A percentile compares a stretch with the other conserved stretches of the same genome.
These are phyloP conservation scores for Tuber magnatum DNA, from an alignment of 495 filamentous ascomycete species.

Conservation along the genomic window DNA sequence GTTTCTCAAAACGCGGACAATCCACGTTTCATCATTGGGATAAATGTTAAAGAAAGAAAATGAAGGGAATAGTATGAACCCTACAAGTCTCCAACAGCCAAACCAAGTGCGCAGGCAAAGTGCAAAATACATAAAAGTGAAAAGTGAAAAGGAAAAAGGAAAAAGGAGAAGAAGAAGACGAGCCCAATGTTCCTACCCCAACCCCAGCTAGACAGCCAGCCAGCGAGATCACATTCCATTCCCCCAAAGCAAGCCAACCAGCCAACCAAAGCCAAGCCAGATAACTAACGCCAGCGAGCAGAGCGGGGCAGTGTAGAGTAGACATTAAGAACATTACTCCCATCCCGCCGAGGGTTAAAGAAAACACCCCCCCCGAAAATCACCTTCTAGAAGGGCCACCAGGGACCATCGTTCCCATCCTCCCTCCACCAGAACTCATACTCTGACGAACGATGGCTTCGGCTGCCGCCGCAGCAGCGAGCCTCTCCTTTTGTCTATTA, in stretches of 20 bases:
- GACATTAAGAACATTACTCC: background rate
- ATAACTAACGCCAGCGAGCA: background rate
- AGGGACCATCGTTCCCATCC: conserved; percentile 40
- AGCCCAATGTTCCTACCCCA: background rate
- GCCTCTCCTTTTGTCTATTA: conserved; percentile 84
- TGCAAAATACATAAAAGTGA: too few species aligned
- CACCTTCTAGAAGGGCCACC: conserved; percentile 8
- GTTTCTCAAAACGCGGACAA: background rate
- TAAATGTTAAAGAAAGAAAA: background rate
- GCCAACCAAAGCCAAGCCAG: background rate
- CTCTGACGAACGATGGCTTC: conserved; percentile 94
- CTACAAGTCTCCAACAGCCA: too few species aligned
- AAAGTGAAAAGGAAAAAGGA: too few species aligned
- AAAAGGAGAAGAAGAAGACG: background rate
- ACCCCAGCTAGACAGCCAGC: background rate
- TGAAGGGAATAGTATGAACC: background rate
- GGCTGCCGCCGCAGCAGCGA: conserved; percentile 81
- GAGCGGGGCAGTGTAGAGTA: background rate
- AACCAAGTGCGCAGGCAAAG: background rate
- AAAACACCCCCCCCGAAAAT: background rate
- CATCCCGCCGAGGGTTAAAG: background rate
- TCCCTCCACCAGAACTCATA: conserved; percentile 61
- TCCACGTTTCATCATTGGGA: background rate
- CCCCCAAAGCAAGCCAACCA: background rate
- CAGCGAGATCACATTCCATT: background rate